These are phyloP conservation scores for Akebia trifoliata DNA, from an alignment of 164 flowering plant genomes.

Conservation along the genomic window DNA sequence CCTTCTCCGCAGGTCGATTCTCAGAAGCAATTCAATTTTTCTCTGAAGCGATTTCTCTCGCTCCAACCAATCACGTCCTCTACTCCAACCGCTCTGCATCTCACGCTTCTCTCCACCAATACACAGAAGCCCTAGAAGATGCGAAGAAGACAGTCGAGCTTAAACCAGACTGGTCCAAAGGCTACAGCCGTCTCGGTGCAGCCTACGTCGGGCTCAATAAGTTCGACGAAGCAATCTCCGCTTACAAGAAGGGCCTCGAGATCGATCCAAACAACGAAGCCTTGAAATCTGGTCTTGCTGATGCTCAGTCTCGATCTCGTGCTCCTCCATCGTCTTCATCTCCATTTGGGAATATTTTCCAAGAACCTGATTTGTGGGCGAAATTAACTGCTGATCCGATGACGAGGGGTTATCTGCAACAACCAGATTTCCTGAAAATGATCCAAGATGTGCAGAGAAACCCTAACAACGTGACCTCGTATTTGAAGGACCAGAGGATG, in stretches of 20 bases:
- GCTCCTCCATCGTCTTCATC: slow-evolving; percentile 16
- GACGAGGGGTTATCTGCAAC: slow-evolving; percentile 59
- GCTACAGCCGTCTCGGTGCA: slow-evolving; percentile 89
- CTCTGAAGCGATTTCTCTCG: slow-evolving; percentile 69
- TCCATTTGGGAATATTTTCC: slow-evolving; percentile 72
- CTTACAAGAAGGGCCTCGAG: slow-evolving; percentile 78
- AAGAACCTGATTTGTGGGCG: slow-evolving; percentile 89
- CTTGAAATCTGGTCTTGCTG: slow-evolving; percentile 69
- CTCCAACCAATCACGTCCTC: slow-evolving; percentile 88
- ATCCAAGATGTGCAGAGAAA: slow-evolving; percentile 86
- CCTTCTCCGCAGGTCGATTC: slow-evolving; percentile 75
- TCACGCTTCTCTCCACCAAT: slow-evolving; percentile 67
- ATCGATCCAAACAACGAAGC: slow-evolving; percentile 78
- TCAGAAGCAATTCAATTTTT: slow-evolving; percentile 62
- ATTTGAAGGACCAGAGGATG: slow-evolving; percentile 82
- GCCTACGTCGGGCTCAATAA: slow-evolving; percentile 59
- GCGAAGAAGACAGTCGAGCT: slow-evolving; percentile 84
- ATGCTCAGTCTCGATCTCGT: slow-evolving; percentile 53
- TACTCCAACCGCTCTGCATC: slow-evolving; percentile 98
- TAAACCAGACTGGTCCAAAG: slow-evolving; percentile 87
- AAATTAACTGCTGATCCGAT: slow-evolving; percentile 78
- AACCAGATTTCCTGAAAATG: slow-evolving; percentile 83
- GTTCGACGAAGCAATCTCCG: slow-evolving; percentile 52
- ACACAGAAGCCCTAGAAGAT: slow-evolving; percentile 63
- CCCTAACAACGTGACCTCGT: slow-evolving; percentile 65